A percentile compares a stretch with the other conserved stretches of the same genome.
phyloP scores from a whole-genome alignment of 495 filamentous ascomycete genomes.

The Astrothelium subdiscretum region DNA sequence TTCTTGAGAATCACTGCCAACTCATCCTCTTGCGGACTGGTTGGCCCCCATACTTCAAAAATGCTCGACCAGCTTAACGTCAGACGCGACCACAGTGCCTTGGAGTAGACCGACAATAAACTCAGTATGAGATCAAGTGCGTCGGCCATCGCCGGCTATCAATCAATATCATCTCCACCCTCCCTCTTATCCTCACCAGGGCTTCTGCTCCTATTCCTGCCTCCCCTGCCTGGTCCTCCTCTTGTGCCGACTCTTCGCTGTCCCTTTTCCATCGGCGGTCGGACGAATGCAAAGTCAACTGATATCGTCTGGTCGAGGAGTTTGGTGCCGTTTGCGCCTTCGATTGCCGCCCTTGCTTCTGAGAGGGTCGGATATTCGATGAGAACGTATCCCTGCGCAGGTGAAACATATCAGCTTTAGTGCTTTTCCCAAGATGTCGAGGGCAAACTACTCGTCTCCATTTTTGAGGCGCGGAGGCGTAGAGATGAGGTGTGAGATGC shows the following conservation, averaged over 20 bases:
- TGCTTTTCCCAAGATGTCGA: too few relatives aligned
- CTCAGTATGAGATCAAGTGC: background rate
- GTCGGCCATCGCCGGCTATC: background rate
- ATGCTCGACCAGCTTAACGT: background rate
- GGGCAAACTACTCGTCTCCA: too few relatives aligned
- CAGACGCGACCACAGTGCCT: background rate
- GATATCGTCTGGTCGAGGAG: slow-evolving; percentile 84
- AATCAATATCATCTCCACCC: slow-evolving; percentile 19
- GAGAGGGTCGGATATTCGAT: slow-evolving; percentile 86
- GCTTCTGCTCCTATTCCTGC: slow-evolving; percentile 50
- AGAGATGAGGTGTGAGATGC: too few relatives aligned
- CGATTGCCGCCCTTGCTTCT: slow-evolving; percentile 77
- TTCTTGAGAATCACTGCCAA: background rate
- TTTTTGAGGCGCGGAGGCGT: too few relatives aligned
- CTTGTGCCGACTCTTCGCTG: slow-evolving; percentile 34
- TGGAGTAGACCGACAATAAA: background rate
- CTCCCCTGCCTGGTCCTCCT: slow-evolving; percentile 40
- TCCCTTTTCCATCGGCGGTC: slow-evolving; percentile 67
- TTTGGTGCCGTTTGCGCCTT: slow-evolving; percentile 67
- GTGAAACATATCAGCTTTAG: slow-evolving; percentile 6
- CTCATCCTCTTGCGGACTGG: background rate
- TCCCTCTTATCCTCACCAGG: slow-evolving; percentile 24
- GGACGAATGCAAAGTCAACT: slow-evolving; percentile 94
- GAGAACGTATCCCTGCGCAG: slow-evolving; percentile 69
- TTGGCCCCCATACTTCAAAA: background rate